Percentiles rank a stretch among this genome's conserved stretches.
Conservation (phyloP, 805 yeast genomes). For the Candida adriatica region DNA sequence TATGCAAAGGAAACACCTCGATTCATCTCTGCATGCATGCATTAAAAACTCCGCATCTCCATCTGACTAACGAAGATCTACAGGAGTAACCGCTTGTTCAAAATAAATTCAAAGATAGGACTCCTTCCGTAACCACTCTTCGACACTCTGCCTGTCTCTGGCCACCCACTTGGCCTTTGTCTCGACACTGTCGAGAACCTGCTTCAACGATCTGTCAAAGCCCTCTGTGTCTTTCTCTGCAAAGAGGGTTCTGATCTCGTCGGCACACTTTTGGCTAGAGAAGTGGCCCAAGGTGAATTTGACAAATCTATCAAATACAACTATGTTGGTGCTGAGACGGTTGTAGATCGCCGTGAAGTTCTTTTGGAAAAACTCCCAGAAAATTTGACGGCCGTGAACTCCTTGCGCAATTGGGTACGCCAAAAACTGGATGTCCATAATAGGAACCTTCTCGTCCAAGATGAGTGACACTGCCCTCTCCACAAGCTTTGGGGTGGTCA, state of each 20-base stretch:
- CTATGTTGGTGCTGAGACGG: slow-evolving; percentile 68
- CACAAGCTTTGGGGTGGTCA: slow-evolving; percentile 42
- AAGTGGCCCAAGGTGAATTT: slow-evolving; percentile 52
- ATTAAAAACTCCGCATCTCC: too few species aligned
- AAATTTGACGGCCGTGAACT: slow-evolving; percentile 51
- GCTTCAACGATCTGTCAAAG: slow-evolving; percentile 56
- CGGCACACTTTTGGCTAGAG: slow-evolving; percentile 45
- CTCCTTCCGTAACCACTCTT: slow-evolving; percentile 35
- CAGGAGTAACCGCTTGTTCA: too few species aligned
- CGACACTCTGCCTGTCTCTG: slow-evolving; percentile 46
- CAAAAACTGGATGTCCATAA: slow-evolving; percentile 73
- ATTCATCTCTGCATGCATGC: too few species aligned
- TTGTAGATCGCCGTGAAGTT: slow-evolving; percentile 66
- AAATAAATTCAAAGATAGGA: slow-evolving; percentile 1
- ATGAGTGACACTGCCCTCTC: slow-evolving; percentile 47
- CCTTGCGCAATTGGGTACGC: slow-evolving; percentile 61
- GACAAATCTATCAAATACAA: slow-evolving; percentile 74
- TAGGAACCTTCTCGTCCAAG: slow-evolving; percentile 48
- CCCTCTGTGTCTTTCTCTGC: slow-evolving; percentile 47
- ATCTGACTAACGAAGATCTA: too few species aligned
- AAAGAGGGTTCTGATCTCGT: slow-evolving; percentile 44
- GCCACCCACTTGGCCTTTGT: slow-evolving; percentile 51
- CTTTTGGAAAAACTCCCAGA: slow-evolving; percentile 63
- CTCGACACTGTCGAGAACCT: slow-evolving; percentile 50
- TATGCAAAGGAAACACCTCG: too few species aligned